Evolutionary conservation across 768 basidiomycete species (phyloP), one percentile per base, ranked within the genome.

Genomic region (Pulveroboletus sp.): DNA sequence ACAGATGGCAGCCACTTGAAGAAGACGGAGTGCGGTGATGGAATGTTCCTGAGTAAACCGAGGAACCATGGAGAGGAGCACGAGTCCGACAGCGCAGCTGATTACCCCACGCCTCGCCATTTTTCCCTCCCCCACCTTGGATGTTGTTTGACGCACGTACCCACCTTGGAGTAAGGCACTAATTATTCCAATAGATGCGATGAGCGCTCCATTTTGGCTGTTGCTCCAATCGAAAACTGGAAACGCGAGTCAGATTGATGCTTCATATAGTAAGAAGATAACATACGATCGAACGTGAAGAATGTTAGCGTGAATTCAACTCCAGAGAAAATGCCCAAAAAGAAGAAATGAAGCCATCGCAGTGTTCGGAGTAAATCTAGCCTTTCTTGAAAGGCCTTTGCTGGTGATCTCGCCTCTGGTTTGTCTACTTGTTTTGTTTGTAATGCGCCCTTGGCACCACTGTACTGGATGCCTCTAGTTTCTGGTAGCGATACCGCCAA

Each of bases 271-370:
- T 6, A 51, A 10, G 49, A 54, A 9, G 15, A 55, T 24, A 42
- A 76, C 84, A 67, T 71, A 87, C 91, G 69, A 65, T 92, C 89
- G 60, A 91, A 93, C 2, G 89, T 96, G 41, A 97, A 73, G 76
- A 98, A 98, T 0, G 93, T 95, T 18, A 99, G 75, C 0, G 95
- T 99, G 69, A 97, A 97, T 65, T 99, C 95, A 43, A 96, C 81
- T 11, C 94, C 95, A 2, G 94, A 94, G 69, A 99, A 98, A 43
- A 95, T 65, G 46, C 85, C 80, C 52, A 98, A 72, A 74, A 97
- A 99, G 40, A 84, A 67, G 65, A 93, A 86, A 65, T 98, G 94
- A 14, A 89, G 66, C 39, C 71, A 69, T 35, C 85, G 82, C 39
- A 94, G 73, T 8, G 73, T 64, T 57, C 72, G 75, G 44, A 97